Percentiles rank a stretch among this genome's conserved stretches.
These are phyloP conservation scores for Isabelozyma pseudorhagii DNA, from an alignment of 805 yeast genomes.

Conservation along the genomic window DNA sequence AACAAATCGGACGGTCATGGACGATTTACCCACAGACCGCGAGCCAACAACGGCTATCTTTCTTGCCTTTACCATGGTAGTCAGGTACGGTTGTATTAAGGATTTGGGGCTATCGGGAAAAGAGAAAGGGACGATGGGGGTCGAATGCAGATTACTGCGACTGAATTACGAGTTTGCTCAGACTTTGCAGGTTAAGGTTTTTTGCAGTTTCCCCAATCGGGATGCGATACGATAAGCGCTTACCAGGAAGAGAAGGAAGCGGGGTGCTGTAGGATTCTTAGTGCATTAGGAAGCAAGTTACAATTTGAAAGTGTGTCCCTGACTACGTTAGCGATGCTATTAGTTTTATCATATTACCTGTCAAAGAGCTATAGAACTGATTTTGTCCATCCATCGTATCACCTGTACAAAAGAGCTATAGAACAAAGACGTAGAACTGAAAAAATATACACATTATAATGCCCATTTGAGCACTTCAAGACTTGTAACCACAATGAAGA, in stretches of 20 bases:
- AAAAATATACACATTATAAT: background rate
- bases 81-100: too few relatives aligned
- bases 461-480: slow-evolving; percentile 60
- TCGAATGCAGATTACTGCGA: background rate
- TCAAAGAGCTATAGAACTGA: too few relatives aligned
- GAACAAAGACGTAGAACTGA: background rate
- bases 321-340: too few relatives aligned
- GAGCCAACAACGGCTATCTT: slow-evolving; percentile 87
- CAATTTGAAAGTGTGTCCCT: too few relatives aligned
- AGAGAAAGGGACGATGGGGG: background rate
- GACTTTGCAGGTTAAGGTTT: background rate
- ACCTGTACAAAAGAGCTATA: too few relatives aligned
- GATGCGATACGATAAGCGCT: background rate
- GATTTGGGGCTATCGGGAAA: background rate
- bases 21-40: slow-evolving; percentile 84
- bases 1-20: slow-evolving; percentile 78
- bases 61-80: slow-evolving; percentile 48
- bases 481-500: slow-evolving; percentile 65
- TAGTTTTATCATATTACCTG: too few relatives aligned
- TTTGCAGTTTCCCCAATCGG: background rate
- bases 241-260: too few relatives aligned
- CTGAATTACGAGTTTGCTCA: too few relatives aligned
- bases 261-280: too few relatives aligned
- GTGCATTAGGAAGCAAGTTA: too few relatives aligned
- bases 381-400: too few relatives aligned